Base-by-base conservation (phyloP, 2,329 filamentous ascomycete genomes). In the Fusarium dlaminii region DNA sequence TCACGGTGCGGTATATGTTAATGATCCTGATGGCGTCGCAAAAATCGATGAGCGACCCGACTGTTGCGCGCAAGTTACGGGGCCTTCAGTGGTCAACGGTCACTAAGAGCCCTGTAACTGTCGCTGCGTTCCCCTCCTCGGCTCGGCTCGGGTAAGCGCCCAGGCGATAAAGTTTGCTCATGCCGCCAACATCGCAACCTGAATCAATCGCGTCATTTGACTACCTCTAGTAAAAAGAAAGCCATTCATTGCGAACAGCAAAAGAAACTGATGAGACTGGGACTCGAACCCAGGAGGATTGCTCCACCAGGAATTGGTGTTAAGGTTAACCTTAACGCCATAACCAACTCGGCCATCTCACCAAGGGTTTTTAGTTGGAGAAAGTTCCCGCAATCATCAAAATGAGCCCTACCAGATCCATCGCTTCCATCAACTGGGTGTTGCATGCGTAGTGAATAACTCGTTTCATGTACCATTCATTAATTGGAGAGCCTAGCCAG, bases 321-420 rank as follows among this genome's bases (percentile, higher is more conserved):
- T 55, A 70, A 70, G 66, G 67, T 70, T 68, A 36, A 70, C 67
- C 67, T 70, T 70, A 70, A 70, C 67, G 67, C 67, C 67, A 70
- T 70, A 70, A 70, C 67, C 67, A 70, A 70, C 67, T 70, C 67
- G 67, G 67, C 67, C 67, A 70, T 70, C 67, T 70, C 67, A 70
- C 67, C 67, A 59, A 70, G 46, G 12, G 46, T 52, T 59, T n/a
- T 54, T 37, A 18, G 36, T 52, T 70, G 8, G 39, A 0, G 0
- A 17, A 2, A 0, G 0, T 0, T 0, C 0, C 2, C 1, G 2
- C 1, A 18, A n/a, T 27, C 4, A 2, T 7, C 1, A 22, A 2
- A 0, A 46, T 32, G 24, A 48, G 0, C 7, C 8, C 10, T 1
- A 9, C 3, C 0, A 4, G 0, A 8, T 4, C 0, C 4, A 14